These are phyloP conservation scores for Discostella stelligeroides DNA, from an alignment of 108 stramenopile species.

Conservation along the genomic window DNA sequence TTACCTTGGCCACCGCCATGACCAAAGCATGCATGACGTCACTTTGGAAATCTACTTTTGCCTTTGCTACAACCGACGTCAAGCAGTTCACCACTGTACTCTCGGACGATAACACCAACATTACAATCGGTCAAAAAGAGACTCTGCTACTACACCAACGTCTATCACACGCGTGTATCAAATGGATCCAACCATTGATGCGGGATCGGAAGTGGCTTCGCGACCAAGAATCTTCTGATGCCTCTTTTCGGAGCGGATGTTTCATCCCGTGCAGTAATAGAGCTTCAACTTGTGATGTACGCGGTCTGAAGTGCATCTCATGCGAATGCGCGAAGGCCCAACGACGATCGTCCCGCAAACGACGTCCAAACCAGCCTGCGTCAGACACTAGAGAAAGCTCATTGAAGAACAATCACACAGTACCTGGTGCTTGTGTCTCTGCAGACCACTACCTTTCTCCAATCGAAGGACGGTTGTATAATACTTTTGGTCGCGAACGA, in stretches of 20 bases:
- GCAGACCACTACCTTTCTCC: constrained; percentile 43
- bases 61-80: too few species aligned
- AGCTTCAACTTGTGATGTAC: neutral
- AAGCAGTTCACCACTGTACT: too few species aligned
- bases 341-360: neutral
- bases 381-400: neutral
- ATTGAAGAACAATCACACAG: constrained; percentile 4
- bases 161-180: constrained; percentile 1
- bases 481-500: too few species aligned
- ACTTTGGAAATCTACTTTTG: too few species aligned
- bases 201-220: neutral
- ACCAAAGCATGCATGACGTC: too few species aligned
- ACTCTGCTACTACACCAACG: constrained; percentile 3
- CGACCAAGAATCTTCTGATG: neutral
- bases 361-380: neutral
- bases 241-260: neutral
- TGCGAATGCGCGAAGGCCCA: neutral
- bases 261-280: too few species aligned
- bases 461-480: neutral
- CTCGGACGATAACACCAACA: too few species aligned
- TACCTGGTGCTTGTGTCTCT: constrained; percentile 45
- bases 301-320: neutral
- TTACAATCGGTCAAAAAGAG: constrained; percentile 51
- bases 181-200: neutral
- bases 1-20: too few species aligned